These are phyloP conservation scores for Picochlorum sp. DNA, from an alignment of 139 green algal genomes.

Conservation along the genomic window DNA sequence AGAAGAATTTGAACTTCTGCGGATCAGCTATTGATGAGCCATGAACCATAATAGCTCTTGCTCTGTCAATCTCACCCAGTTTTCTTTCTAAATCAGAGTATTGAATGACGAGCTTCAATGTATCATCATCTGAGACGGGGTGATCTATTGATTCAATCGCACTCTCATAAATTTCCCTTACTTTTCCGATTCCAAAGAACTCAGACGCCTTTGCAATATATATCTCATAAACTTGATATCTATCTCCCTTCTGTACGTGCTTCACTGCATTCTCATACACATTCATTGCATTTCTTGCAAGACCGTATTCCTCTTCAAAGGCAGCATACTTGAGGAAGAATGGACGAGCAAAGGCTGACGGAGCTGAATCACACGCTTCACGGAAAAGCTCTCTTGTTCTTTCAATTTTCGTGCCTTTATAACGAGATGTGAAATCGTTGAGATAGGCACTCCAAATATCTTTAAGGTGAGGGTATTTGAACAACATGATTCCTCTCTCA, in stretches of 20 bases:
- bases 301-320: slow-evolving; percentile 88
- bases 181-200: slow-evolving; percentile 93
- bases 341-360: slow-evolving; percentile 49
- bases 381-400: slow-evolving; percentile 92
- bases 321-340: slow-evolving; percentile 76
- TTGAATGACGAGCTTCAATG: slow-evolving; percentile 65
- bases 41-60: slow-evolving; percentile 85
- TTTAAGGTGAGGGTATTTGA: slow-evolving; percentile 92
- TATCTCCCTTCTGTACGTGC: slow-evolving; percentile 63
- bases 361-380: slow-evolving; percentile 56
- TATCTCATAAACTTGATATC: slow-evolving; percentile 70
- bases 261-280: slow-evolving; percentile 68
- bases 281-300: slow-evolving; percentile 84
- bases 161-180: slow-evolving; percentile 89
- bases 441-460: slow-evolving; percentile 96
- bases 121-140: slow-evolving; percentile 61
- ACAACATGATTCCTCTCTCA: slow-evolving; percentile 82
- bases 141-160: slow-evolving; percentile 74
- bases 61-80: slow-evolving; percentile 93
- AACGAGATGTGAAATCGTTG: slow-evolving; percentile 62
- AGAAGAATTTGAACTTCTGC: slow-evolving; percentile 58
- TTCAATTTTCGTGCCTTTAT: slow-evolving; percentile 90
- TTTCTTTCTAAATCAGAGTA: slow-evolving; percentile 80
- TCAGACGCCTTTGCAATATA: slow-evolving; percentile 81
- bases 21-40: slow-evolving; percentile 56